Evolutionary conservation across 768 basidiomycete species (phyloP), one percentile per base, ranked within the genome.

Genomic region (Mycena polygramma): DNA sequence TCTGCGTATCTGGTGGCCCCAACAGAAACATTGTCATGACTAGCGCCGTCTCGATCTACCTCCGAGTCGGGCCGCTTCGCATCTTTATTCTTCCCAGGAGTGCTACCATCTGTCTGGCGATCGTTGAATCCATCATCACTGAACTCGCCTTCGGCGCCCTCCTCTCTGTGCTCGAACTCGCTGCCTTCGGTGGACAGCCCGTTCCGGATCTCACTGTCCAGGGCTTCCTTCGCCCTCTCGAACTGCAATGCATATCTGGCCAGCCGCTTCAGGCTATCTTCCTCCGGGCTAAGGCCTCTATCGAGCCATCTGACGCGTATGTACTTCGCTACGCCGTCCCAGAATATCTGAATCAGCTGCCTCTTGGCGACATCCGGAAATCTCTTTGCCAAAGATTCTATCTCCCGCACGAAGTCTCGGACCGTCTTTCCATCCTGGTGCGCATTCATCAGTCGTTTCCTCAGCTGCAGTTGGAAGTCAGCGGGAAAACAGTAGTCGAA

Each of bases 401-500:
- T 35, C 41, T 69, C 60, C 24, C 61, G 39, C 8, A 55, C 22
- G 51, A 64, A 69, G 37, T 69, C 68, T 35, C 61, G 60, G 20
- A 69, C 61, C 15, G 52, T 49, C 14, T 45, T 37, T 9, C 30
- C 53, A 39, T 61, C 68, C 19, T 69, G 68, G 14, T 51, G 15
- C 52, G 61, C 61, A 45, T 49, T 59, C 53, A 51, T 62, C 13
- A 69, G 46, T 55, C 43, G 58, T 41, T 63, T 37, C n/a, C 68
- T 26, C 52, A 63, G 39, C 36, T 63, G n/a, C 48, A 58, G 26
- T 36, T 70, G 64, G 26, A 37, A 70, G 22, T 63, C 57, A 24
- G 51, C 36, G 14, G 68, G 68, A 22, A 70, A 64, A 35, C 68
- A 70, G 52, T 70, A n/a, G n/a, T n/a, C n/a, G n/a, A n/a, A n/a